phyloP scores from a whole-genome alignment of 345 rosid species.

The Lumnitzera racemosa region DNA sequence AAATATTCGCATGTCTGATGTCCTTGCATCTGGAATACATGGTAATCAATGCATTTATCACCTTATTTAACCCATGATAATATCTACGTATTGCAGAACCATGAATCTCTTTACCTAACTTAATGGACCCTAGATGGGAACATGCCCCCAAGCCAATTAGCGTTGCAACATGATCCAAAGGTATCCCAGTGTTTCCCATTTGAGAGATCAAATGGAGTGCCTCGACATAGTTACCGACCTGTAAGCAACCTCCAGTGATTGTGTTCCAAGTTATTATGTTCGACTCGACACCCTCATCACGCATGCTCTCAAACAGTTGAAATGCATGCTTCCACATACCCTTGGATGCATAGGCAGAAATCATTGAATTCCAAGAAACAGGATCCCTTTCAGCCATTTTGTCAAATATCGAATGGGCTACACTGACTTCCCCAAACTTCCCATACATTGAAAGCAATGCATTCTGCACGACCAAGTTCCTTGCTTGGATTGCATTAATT shows the following conservation, averaged over 20 bases:
- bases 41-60: slow-evolving; percentile 59
- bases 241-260: slow-evolving; percentile 49
- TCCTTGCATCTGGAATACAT: slow-evolving; percentile 68
- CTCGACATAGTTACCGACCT: slow-evolving; percentile 36
- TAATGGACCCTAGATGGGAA: slow-evolving; percentile 45
- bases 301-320: slow-evolving; percentile 50
- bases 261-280: slow-evolving; percentile 66
- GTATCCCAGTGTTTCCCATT: slow-evolving; percentile 29
- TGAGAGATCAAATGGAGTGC: slow-evolving; percentile 47
- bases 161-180: slow-evolving; percentile 48
- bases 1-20: slow-evolving; percentile 29
- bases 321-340: slow-evolving; percentile 68
- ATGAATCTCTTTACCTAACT: slow-evolving; percentile 59
- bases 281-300: slow-evolving; percentile 26
- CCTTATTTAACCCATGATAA: slow-evolving; percentile 33
- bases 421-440: slow-evolving; percentile 38
- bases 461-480: slow-evolving; percentile 59
- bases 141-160: slow-evolving; percentile 64
- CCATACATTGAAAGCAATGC: slow-evolving; percentile 79
- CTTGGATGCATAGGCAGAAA: slow-evolving; percentile 51
- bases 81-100: slow-evolving; percentile 39
- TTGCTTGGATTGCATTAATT: slow-evolving; percentile 29
- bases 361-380: slow-evolving; percentile 73
- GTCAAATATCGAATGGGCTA: slow-evolving; percentile 46
- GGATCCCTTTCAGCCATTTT: slow-evolving; percentile 56